Conservation (phyloP, 768 basidiomycete genomes). For the Daedaleopsis sinensis region DNA sequence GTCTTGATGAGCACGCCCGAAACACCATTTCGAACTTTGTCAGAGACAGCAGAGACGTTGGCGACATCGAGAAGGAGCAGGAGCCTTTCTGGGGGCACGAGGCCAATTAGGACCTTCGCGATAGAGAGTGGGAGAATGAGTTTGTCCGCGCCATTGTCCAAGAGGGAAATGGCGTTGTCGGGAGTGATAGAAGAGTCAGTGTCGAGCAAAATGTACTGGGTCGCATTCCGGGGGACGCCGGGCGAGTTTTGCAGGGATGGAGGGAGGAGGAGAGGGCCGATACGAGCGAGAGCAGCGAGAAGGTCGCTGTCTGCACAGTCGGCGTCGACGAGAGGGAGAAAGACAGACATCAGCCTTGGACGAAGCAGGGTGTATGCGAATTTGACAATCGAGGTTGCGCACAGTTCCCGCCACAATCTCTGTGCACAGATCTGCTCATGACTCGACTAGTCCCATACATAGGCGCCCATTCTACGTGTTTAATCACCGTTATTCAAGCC, state of each 20-base stretch:
- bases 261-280: conserved; percentile 75
- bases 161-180: conserved; percentile 61
- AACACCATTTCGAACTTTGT: conserved; percentile 70
- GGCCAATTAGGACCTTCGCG: conserved; percentile 67
- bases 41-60: conserved; percentile 74
- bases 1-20: conserved; percentile 84
- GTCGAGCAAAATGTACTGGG: conserved; percentile 60
- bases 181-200: conserved; percentile 44
- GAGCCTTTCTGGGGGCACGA: conserved; percentile 71
- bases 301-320: conserved; percentile 44
- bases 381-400: conserved; percentile 6
- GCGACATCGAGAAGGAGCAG: conserved; percentile 76
- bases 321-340: conserved; percentile 56
- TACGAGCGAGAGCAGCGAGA: conserved; percentile 63
- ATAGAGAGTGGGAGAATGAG: conserved; percentile 72
- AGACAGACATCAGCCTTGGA: conserved; percentile 30
- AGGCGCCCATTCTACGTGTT: too few relatives aligned
- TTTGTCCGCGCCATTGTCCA: conserved; percentile 82
- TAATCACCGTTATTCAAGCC: too few relatives aligned
- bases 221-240: conserved; percentile 33
- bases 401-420: background rate
- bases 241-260: conserved; percentile 29
- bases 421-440: background rate
- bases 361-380: conserved; percentile 1
- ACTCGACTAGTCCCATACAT: conserved; percentile 7